These are phyloP conservation scores for Penicillium sp. DNA, from an alignment of 2,329 filamentous ascomycete genomes.

Conservation along the genomic window DNA sequence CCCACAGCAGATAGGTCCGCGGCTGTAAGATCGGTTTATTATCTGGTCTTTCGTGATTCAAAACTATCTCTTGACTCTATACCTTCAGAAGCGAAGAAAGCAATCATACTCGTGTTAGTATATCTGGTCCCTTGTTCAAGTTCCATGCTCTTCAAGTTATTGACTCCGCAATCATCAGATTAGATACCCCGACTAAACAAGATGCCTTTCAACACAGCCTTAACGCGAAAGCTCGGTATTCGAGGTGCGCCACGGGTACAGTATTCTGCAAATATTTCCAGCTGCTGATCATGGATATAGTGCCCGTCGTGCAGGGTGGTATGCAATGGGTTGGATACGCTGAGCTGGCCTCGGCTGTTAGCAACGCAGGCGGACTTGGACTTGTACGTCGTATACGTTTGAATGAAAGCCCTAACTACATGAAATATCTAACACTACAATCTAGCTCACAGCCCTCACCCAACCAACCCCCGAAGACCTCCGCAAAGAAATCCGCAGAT, in stretches of 20 bases:
- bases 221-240: slow-evolving; percentile 53
- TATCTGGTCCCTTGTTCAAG: background rate
- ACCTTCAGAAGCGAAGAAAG: background rate
- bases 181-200: slow-evolving; percentile 14
- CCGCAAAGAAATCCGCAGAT: slow-evolving; percentile 83
- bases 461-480: slow-evolving; percentile 87
- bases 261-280: background rate
- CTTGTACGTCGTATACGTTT: slow-evolving; percentile 33
- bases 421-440: background rate
- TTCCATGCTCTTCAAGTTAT: slow-evolving; percentile 1
- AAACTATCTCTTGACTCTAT: background rate
- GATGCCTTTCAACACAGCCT: slow-evolving; percentile 58
- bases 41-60: slow-evolving; percentile 3
- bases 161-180: slow-evolving; percentile 2
- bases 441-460: slow-evolving; percentile 56
- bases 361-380: slow-evolving; percentile 46
- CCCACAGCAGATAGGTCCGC: slow-evolving; percentile 24
- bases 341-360: slow-evolving; percentile 46
- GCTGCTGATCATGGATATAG: slow-evolving; percentile 21
- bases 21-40: slow-evolving; percentile 10
- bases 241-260: slow-evolving; percentile 24
- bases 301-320: slow-evolving; percentile 44
- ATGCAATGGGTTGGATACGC: slow-evolving; percentile 52
- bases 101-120: background rate
- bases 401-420: background rate